phyloP scores from a whole-genome alignment of 192 early-diverging fungal genomes.

The Coemansia sp. region DNA sequence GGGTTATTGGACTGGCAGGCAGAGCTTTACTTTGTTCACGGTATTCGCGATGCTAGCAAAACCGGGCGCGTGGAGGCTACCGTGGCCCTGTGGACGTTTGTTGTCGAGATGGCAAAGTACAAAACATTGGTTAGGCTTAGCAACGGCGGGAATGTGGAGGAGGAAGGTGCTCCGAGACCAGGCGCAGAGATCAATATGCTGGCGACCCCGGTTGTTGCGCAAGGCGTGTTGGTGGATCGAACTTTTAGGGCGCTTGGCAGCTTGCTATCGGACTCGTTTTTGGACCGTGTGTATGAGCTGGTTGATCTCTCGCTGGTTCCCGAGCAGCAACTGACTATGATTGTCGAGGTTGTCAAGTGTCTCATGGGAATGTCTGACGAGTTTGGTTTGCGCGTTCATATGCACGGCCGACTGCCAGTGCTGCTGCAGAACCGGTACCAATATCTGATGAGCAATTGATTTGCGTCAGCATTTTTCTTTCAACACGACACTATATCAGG shows the following conservation, averaged over 20 bases:
- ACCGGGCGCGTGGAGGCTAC: constrained; percentile 24
- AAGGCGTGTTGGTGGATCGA: constrained; percentile 34
- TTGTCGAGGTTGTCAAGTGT: constrained; percentile 35
- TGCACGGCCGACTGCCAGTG: constrained; percentile 15
- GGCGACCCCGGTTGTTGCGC: constrained; percentile 21
- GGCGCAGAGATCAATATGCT: constrained; percentile 34
- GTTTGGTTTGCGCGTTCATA: constrained; percentile 23
- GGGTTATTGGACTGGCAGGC: constrained; percentile 46
- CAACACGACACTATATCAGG: too few species aligned
- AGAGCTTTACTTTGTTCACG: constrained; percentile 41
- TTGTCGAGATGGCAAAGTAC: constrained; percentile 46
- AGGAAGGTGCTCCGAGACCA: constrained; percentile 1
- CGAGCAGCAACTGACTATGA: constrained; percentile 37
- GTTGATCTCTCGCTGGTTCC: constrained; percentile 29
- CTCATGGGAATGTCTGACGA: constrained; percentile 24
- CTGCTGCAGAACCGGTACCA: constrained; percentile 44
- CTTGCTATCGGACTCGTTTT: constrained; percentile 20
- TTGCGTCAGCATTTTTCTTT: not conserved
- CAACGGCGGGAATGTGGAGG: constrained; percentile 31
- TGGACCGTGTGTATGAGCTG: constrained; percentile 25
- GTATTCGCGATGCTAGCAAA: constrained; percentile 25
- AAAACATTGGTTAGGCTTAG: constrained; percentile 38
- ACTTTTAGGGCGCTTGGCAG: constrained; percentile 40
- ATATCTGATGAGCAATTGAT: constrained; percentile 33
- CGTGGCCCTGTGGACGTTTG: constrained; percentile 40